Evolutionary conservation across 257 asterid genomes (phyloP).

Genomic region (Gynochthodes officinalis): DNA sequence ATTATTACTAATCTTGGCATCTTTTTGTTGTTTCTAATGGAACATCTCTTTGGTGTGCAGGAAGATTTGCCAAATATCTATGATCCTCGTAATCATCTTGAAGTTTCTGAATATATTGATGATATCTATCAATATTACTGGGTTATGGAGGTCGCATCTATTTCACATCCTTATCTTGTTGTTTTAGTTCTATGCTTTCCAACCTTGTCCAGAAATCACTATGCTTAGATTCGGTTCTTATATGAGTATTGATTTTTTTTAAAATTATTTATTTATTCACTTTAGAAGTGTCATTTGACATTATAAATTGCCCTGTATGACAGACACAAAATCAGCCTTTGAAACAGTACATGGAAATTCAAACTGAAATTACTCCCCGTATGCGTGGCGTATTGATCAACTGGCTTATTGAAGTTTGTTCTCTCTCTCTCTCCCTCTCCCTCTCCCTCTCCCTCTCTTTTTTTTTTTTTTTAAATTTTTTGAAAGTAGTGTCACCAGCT

Average conservation of each 20-base stretch:
- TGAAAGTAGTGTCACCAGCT: slow-evolving; percentile 17
- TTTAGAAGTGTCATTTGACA: background rate
- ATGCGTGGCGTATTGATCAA: slow-evolving; percentile 91
- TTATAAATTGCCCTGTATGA: slow-evolving; percentile 15
- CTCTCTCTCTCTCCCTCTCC: slow-evolving; percentile 13
- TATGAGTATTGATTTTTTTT: background rate
- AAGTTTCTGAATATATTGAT: slow-evolving; percentile 83
- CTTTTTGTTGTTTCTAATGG: slow-evolving; percentile 42
- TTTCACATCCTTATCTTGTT: slow-evolving; percentile 15
- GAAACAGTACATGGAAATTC: slow-evolving; percentile 58
- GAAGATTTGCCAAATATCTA: slow-evolving; percentile 65
- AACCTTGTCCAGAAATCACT: background rate
- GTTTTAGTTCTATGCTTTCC: slow-evolving; percentile 2
- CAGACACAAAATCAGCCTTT: slow-evolving; percentile 60
- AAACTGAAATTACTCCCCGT: slow-evolving; percentile 66
- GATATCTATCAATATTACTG: slow-evolving; percentile 90
- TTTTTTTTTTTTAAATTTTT: background rate
- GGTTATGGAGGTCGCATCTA: slow-evolving; percentile 77
- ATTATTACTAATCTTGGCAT: slow-evolving; percentile 6
- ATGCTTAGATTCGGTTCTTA: background rate
- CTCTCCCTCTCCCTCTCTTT: slow-evolving; percentile 15
- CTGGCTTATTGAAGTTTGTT: slow-evolving; percentile 86
- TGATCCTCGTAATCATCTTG: slow-evolving; percentile 81
- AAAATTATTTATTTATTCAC: background rate
- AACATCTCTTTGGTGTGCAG: slow-evolving; percentile 30